Conservation (phyloP, 495 filamentous ascomycete genomes). For the Aspergillus panamensis region DNA sequence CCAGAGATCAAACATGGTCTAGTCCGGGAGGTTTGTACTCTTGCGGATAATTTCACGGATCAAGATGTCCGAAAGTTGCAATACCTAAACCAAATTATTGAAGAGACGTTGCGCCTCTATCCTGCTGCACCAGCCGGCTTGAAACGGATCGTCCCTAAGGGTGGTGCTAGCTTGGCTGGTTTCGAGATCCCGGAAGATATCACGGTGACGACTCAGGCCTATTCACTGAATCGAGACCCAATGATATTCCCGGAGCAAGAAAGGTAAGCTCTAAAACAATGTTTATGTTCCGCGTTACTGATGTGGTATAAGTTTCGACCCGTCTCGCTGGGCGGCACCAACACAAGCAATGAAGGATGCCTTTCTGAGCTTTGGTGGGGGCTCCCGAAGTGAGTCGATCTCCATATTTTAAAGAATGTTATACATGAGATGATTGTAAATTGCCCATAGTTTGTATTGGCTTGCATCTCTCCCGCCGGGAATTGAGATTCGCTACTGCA, state of each 20-base stretch:
- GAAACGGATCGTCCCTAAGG: constrained; percentile 34
- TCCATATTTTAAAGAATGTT: too few species aligned
- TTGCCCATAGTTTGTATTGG: constrained; percentile 37
- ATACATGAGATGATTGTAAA: background rate
- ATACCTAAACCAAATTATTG: constrained; percentile 49
- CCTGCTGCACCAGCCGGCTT: constrained; percentile 46
- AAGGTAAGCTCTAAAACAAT: constrained; percentile 10
- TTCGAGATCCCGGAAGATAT: constrained; percentile 30
- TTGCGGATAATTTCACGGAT: constrained; percentile 24
- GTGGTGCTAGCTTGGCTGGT: constrained; percentile 28
- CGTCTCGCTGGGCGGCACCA: constrained; percentile 38
- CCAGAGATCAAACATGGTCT: constrained; percentile 16
- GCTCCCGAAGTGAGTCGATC: constrained; percentile 35
- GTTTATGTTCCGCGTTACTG: background rate
- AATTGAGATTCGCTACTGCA: constrained; percentile 33
- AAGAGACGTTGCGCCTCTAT: constrained; percentile 55
- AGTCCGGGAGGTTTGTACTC: constrained; percentile 14
- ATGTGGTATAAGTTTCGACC: constrained; percentile 33
- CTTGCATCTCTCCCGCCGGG: constrained; percentile 35
- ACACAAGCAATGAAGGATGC: constrained; percentile 52
- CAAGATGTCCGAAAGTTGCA: constrained; percentile 30
- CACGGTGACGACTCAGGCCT: constrained; percentile 39
- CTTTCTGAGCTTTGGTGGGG: constrained; percentile 52
- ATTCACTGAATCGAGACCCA: constrained; percentile 42
- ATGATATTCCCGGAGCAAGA: constrained; percentile 29